Base-by-base conservation (phyloP, 139 green algal species). In the Nannochloris sp. region DNA sequence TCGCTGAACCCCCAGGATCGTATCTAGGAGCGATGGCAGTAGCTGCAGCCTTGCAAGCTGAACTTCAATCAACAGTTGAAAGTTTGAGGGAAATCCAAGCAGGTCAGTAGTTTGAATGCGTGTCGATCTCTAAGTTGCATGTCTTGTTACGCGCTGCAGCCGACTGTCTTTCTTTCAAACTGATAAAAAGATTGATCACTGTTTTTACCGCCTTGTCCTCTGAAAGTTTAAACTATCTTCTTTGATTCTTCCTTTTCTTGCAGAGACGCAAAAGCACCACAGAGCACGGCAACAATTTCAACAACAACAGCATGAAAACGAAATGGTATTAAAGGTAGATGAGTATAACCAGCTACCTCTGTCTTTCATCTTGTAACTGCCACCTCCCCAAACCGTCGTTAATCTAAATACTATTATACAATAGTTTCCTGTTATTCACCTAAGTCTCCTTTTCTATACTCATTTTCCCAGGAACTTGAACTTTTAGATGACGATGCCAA, bases 401-500 rank as follows among this genome's bases (percentile, higher is more conserved):
- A 19, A 51, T 19, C 19, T 51, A 19, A 51, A 19, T 19, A 19
- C 42, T 19, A 27, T 51, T 19, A 27, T 51, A 51, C 42, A 51
- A 51, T 51, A 19, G 19, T 59, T 59, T 35, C 51, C 9, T 35
- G 9, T 25, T 45, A n/a, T n/a, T 45, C 37, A 45, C 12, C 9
- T 12, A 59, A 59, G 9, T 59, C 9, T 23, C 51, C 9, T 9
- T 12, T 59, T 59, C 10, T 37, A 32, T 62, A 34, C 51, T 59
- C 9, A 27, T 19, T 51, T 51, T 19, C 59, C 29, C 71, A 95
- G 87, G 90, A 96, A 74, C 71, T 97, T 19, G 78, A 80, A 25
- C 67, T 83, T 13, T 60, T 95, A 30, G 77, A 84, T 31, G 90
- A 94, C 2, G 87, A 87, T 8, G 74, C 82, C 0, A 83, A 77